A percentile compares a stretch with the other conserved stretches of the same genome.
Conservation (phyloP, 2,329 filamentous ascomycete species). For the Rhytidhysteron rufulum region DNA sequence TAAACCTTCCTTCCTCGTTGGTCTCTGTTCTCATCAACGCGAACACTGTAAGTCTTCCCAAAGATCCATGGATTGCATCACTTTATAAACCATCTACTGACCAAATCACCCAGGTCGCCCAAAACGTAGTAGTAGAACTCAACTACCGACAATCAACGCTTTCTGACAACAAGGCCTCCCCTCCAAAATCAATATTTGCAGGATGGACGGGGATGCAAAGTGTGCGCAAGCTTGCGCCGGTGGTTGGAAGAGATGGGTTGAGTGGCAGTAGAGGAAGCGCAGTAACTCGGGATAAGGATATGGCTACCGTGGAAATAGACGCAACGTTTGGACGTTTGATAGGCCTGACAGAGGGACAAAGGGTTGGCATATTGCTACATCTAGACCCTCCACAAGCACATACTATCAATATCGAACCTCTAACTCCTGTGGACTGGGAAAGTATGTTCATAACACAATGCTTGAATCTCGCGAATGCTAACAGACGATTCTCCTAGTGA, state of each 20-base stretch:
- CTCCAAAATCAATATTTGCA: slow-evolving; percentile 71
- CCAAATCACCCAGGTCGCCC: slow-evolving; percentile 78
- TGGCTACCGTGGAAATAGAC: slow-evolving; percentile 79
- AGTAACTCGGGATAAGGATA: slow-evolving; percentile 68
- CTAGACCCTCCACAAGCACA: slow-evolving; percentile 87
- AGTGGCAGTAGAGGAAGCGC: slow-evolving; percentile 54
- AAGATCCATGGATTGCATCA: neutral
- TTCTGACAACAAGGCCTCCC: slow-evolving; percentile 40
- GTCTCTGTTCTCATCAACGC: slow-evolving; percentile 82
- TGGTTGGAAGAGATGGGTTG: slow-evolving; percentile 72
- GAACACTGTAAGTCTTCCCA: slow-evolving; percentile 66
- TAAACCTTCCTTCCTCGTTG: slow-evolving; percentile 83
- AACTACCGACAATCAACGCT: slow-evolving; percentile 63
- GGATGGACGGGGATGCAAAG: slow-evolving; percentile 99
- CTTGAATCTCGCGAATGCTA: slow-evolving; percentile 4
- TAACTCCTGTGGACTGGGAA: slow-evolving; percentile 96
- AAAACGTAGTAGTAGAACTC: slow-evolving; percentile 95
- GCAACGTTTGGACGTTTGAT: slow-evolving; percentile 74
- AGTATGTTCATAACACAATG: slow-evolving; percentile 47
- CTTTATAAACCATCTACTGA: slow-evolving; percentile 9
- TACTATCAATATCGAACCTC: slow-evolving; percentile 92
- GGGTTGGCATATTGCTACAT: slow-evolving; percentile 67
- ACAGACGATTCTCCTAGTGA: slow-evolving; percentile 51
- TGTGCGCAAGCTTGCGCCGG: slow-evolving; percentile 71
- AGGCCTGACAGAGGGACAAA: slow-evolving; percentile 76